Conservation (phyloP, 1,284 basidiomycete species). For the Austroboletus rostrupii region DNA sequence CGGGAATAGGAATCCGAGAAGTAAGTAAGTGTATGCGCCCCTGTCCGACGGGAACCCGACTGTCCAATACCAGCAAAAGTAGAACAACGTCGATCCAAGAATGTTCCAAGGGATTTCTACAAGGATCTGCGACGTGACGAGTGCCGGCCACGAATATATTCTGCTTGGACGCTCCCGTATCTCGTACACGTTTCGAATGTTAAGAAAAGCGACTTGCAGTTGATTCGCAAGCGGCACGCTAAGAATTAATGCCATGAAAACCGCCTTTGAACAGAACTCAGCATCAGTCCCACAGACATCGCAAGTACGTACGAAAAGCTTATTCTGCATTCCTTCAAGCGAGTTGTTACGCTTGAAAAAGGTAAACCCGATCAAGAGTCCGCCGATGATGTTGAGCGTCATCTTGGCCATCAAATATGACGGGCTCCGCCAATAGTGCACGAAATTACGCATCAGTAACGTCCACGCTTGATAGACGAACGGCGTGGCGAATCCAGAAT, state of each 20-base stretch:
- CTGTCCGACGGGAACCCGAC: constrained; percentile 38
- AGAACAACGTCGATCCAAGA: no score
- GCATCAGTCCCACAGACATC: neutral
- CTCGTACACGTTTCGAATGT: constrained; percentile 57
- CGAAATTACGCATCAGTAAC: constrained; percentile 36
- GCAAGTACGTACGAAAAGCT: constrained; percentile 53
- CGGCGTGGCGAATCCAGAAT: constrained; percentile 50
- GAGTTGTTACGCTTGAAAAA: constrained; percentile 68
- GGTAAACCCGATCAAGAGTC: constrained; percentile 65
- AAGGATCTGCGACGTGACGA: constrained; percentile 33
- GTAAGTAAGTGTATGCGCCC: constrained; percentile 54
- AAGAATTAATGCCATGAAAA: constrained; percentile 26
- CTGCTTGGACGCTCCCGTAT: constrained; percentile 71
- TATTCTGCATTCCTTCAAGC: constrained; percentile 76
- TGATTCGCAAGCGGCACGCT: constrained; percentile 29
- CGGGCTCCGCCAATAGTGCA: constrained; percentile 53
- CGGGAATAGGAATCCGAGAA: constrained; percentile 46
- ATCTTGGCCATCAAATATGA: constrained; percentile 78
- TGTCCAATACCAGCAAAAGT: no score
- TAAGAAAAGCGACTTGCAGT: constrained; percentile 27
- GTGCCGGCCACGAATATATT: constrained; percentile 81
- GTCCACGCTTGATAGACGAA: constrained; percentile 48
- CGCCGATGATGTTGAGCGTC: constrained; percentile 49
- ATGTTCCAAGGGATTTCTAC: no score
- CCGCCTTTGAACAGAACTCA: constrained; percentile 11